A percentile compares a stretch with the other conserved stretches of the same genome.
These are phyloP conservation scores for Melaleuca alternifolia DNA, from an alignment of 345 rosid genomes.

Conservation along the genomic window DNA sequence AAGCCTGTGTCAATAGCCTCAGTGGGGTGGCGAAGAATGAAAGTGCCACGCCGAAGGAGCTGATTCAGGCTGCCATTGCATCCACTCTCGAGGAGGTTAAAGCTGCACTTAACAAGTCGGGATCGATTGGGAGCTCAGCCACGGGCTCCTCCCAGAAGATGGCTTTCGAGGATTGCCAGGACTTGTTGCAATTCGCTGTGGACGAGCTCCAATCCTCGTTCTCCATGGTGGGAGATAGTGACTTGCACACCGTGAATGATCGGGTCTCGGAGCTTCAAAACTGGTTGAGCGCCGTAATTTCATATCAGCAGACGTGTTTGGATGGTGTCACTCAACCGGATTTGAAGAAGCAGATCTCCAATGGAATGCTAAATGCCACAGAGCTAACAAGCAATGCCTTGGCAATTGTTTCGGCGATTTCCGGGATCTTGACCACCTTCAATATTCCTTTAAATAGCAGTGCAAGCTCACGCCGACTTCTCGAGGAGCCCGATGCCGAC, in stretches of 20 bases:
- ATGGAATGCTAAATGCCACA: slow-evolving; percentile 17
- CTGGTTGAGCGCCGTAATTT: slow-evolving; percentile 38
- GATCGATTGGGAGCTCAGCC: not conserved
- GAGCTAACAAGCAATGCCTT: slow-evolving; percentile 36
- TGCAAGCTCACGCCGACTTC: slow-evolving; percentile 4
- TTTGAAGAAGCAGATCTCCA: not conserved
- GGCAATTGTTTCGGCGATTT: slow-evolving; percentile 23
- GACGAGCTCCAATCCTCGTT: slow-evolving; percentile 29
- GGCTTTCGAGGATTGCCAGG: slow-evolving; percentile 41
- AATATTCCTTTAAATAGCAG: not conserved
- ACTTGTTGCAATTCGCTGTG: slow-evolving; percentile 24
- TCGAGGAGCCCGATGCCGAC: not conserved
- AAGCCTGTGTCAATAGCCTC: slow-evolving; percentile 19
- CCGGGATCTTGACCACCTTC: slow-evolving; percentile 15
- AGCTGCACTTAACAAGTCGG: slow-evolving; percentile 9
- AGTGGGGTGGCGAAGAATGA: slow-evolving; percentile 1
- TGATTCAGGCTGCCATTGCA: slow-evolving; percentile 21
- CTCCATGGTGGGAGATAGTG: slow-evolving; percentile 20
- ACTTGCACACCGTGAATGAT: slow-evolving; percentile 8
- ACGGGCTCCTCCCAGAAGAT: slow-evolving; percentile 9
- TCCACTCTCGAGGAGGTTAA: slow-evolving; percentile 14
- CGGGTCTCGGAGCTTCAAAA: slow-evolving; percentile 20
- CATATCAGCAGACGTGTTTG: slow-evolving; percentile 27
- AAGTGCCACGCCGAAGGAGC: slow-evolving; percentile 16
- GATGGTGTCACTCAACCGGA: slow-evolving; percentile 18